Conservation (phyloP, 257 asterid genomes). For the Anisodus acutangulus region DNA sequence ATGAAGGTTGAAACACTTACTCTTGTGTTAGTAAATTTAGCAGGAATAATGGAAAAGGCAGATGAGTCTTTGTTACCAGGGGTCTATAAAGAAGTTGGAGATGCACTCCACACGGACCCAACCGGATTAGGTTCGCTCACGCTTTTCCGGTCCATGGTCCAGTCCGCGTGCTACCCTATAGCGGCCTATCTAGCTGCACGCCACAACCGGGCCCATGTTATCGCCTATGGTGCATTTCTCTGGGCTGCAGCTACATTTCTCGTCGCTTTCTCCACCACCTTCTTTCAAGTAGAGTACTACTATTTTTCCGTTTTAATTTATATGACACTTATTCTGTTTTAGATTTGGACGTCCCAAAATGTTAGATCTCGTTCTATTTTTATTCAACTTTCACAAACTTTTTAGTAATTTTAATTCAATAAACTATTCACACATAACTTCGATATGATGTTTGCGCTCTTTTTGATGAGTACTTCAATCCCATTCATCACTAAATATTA, state of each 20-base stretch:
- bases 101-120: constrained; percentile 69
- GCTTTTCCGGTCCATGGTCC: constrained; percentile 76
- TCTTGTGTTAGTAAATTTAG: constrained; percentile 66
- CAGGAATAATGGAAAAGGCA: constrained; percentile 84
- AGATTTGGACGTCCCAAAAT: neutral
- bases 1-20: constrained; percentile 69
- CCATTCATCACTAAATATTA: neutral
- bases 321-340: neutral
- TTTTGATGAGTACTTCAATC: neutral
- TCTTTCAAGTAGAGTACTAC: constrained; percentile 52
- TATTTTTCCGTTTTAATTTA: neutral
- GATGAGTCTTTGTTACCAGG: constrained; percentile 81
- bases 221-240: constrained; percentile 74
- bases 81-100: constrained; percentile 81
- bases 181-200: constrained; percentile 70
- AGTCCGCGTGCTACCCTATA: constrained; percentile 69
- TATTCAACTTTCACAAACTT: neutral
- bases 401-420: neutral
- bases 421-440: neutral
- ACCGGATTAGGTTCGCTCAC: constrained; percentile 73
- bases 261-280: constrained; percentile 69
- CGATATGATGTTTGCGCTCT: neutral
- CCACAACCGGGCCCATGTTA: constrained; percentile 70
- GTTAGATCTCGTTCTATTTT: neutral
- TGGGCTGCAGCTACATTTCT: constrained; percentile 90